phyloP scores from a whole-genome alignment of 1,139 yeast species.

The Geotrichum australiense region DNA sequence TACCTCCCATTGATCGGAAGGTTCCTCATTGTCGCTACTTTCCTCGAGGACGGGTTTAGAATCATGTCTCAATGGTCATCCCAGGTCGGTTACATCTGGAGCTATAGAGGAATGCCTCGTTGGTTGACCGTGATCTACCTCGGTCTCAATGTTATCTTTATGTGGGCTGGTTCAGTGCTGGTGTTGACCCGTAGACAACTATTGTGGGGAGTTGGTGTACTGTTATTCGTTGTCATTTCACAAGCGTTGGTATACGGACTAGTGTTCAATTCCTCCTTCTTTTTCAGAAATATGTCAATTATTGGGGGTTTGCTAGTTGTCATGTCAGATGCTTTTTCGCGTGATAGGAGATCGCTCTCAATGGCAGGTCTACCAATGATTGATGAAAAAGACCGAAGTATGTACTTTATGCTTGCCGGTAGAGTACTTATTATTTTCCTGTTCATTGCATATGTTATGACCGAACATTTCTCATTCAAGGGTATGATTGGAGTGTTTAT shows the following conservation, averaged over 20 bases:
- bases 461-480: conserved; percentile 66
- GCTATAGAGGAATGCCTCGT: conserved; percentile 72
- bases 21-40: conserved; percentile 87
- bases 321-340: conserved; percentile 76
- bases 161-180: conserved; percentile 67
- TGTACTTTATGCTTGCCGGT: conserved; percentile 82
- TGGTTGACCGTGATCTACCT: conserved; percentile 68
- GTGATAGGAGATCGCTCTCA: conserved; percentile 62
- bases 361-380: conserved; percentile 91
- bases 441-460: conserved; percentile 78
- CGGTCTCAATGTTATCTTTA: conserved; percentile 53
- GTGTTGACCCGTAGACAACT: conserved; percentile 67
- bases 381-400: conserved; percentile 74
- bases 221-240: conserved; percentile 63
- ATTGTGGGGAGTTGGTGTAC: conserved; percentile 62
- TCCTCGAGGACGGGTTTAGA: conserved; percentile 82
- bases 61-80: conserved; percentile 85
- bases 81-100: conserved; percentile 78
- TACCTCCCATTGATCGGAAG: conserved; percentile 75
- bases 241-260: conserved; percentile 91
- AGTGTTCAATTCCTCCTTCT: conserved; percentile 71
- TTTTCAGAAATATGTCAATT: conserved; percentile 80
- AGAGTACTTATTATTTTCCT: conserved; percentile 78
- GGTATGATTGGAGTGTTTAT: conserved; percentile 59
- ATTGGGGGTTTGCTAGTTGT: conserved; percentile 91